Conservation (phyloP, 352 stramenopile species). For the Globisporangium solare region DNA sequence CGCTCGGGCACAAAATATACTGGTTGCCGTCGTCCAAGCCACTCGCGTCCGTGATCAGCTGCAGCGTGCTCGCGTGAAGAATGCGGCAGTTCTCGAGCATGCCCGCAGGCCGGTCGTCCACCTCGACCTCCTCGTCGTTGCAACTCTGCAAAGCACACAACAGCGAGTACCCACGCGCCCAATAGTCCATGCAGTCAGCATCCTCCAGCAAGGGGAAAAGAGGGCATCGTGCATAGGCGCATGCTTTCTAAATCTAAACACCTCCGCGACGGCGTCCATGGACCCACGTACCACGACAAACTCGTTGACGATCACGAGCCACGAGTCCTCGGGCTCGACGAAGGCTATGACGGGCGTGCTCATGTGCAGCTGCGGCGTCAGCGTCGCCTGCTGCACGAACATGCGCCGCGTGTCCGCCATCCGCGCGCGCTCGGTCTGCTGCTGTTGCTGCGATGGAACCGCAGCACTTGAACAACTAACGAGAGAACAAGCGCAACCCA, state of each 20-base stretch:
- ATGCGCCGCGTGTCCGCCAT: slow-evolving; percentile 57
- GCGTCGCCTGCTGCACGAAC: slow-evolving; percentile 60
- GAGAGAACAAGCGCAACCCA: too few relatives aligned
- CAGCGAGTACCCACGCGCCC: not conserved
- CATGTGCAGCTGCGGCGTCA: slow-evolving; percentile 23
- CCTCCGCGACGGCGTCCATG: not conserved
- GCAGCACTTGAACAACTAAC: too few relatives aligned
- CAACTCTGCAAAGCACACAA: slow-evolving; percentile 37
- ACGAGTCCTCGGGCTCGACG: slow-evolving; percentile 50
- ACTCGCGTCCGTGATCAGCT: slow-evolving; percentile 27
- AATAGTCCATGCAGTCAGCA: not conserved
- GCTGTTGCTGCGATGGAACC: too few relatives aligned
- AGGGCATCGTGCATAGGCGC: too few relatives aligned
- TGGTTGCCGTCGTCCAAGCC: slow-evolving; percentile 67
- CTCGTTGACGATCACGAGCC: slow-evolving; percentile 66
- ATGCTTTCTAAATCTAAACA: not conserved
- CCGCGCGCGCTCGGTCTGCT: too few relatives aligned
- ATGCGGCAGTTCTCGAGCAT: slow-evolving; percentile 53
- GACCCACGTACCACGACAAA: slow-evolving; percentile 60
- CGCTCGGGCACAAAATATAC: slow-evolving; percentile 58
- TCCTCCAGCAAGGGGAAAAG: not conserved
- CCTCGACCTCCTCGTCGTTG: slow-evolving; percentile 72
- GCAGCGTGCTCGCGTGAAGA: slow-evolving; percentile 45
- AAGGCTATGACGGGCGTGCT: slow-evolving; percentile 58
- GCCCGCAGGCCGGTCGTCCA: slow-evolving; percentile 46